Evolutionary conservation across 1,284 basidiomycete species (phyloP).

Genomic region (Fereydounia khargensis): DNA sequence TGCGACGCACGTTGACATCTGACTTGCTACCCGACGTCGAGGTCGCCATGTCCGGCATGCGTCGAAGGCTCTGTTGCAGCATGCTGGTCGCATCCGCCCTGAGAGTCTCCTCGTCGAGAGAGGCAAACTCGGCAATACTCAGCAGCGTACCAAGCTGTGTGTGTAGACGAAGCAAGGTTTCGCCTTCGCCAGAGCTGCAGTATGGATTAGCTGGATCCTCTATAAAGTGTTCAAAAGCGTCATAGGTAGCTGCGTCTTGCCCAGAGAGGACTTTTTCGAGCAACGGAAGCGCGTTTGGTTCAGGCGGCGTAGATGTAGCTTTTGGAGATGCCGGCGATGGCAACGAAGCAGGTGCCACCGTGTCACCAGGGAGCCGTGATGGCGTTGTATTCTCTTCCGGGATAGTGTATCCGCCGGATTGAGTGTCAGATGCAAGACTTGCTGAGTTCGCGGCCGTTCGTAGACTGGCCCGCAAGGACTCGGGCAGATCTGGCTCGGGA

Average conservation of each 20-base stretch:
- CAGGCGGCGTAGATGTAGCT: no score
- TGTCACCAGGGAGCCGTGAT: no score
- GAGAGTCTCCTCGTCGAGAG: constrained; percentile 37
- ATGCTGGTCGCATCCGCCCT: constrained; percentile 39
- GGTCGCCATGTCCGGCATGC: constrained; percentile 14
- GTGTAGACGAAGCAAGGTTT: constrained; percentile 44
- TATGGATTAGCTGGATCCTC: constrained; percentile 20
- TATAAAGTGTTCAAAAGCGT: constrained; percentile 45
- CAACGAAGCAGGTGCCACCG: no score
- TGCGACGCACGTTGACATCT: constrained; percentile 17
- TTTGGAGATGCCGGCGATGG: no score
- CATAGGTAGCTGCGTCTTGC: constrained; percentile 20
- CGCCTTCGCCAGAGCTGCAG: constrained; percentile 34
- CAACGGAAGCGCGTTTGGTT: neutral
- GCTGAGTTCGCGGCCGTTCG: no score
- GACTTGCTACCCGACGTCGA: constrained; percentile 20
- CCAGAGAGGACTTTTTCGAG: constrained; percentile 22
- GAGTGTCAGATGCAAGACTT: no score
- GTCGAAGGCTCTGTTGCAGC: constrained; percentile 31
- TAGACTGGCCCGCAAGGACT: constrained; percentile 17
- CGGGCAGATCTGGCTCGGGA: constrained; percentile 20
- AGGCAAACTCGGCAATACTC: constrained; percentile 29
- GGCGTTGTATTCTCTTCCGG: no score
- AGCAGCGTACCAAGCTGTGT: constrained; percentile 44
- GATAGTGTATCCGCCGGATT: no score